Percentiles rank a stretch among this genome's conserved stretches.
Evolutionary conservation across 495 filamentous ascomycete species (phyloP).

Genomic region (Neurospora intermedia): DNA sequence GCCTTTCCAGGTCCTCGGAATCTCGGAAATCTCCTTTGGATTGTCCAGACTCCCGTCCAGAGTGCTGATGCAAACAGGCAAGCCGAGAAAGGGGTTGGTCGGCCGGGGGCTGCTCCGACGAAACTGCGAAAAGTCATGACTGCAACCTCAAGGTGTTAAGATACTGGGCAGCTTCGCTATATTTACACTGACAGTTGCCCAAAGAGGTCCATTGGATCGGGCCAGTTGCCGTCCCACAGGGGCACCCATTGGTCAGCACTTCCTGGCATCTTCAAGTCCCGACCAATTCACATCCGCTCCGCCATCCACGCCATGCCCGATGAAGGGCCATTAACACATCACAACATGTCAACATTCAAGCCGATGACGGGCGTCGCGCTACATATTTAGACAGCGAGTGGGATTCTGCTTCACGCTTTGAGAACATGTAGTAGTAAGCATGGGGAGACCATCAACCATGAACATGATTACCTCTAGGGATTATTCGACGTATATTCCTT

Average conservation of each 20-base stretch:
- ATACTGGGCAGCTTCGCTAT: neutral
- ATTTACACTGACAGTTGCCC: neutral
- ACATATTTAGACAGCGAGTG: neutral
- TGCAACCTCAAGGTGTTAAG: neutral
- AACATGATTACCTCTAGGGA: neutral
- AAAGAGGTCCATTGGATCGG: neutral
- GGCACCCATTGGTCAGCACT: neutral
- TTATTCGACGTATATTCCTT: neutral
- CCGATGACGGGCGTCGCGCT: neutral
- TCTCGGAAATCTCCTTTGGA: neutral
- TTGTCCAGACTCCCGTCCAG: neutral
- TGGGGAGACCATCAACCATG: neutral
- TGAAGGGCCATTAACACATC: too few species aligned
- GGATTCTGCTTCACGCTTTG: neutral
- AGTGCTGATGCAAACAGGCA: neutral
- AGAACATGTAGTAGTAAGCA: too few species aligned
- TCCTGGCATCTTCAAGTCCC: neutral
- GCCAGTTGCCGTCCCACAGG: neutral
- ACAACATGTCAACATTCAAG: neutral
- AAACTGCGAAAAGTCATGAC: neutral
- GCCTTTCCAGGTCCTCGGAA: neutral
- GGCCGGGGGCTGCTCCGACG: neutral
- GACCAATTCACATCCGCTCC: neutral
- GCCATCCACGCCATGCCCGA: neutral
- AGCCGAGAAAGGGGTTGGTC: neutral